Conservation (phyloP, 2,329 filamentous ascomycete genomes). For the Colletotrichum higginsianum region DNA sequence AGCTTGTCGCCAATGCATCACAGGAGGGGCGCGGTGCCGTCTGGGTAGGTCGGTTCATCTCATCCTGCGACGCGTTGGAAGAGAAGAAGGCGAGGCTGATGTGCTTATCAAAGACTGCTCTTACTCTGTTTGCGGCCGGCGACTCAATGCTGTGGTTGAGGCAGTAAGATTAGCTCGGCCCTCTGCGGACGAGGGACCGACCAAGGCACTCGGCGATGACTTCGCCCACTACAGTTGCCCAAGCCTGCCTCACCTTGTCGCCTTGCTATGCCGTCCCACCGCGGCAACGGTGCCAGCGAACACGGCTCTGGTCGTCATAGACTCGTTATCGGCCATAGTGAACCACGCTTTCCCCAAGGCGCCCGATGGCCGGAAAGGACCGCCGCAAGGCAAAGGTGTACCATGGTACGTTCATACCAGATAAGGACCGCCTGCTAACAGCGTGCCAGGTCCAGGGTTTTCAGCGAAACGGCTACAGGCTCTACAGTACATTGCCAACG, state of each 20-base stretch:
- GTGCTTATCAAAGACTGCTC: conserved; percentile 54
- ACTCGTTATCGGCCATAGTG: conserved; percentile 83
- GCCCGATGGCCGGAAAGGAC: conserved; percentile 54
- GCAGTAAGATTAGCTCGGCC: conserved; percentile 26
- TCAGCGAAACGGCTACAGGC: conserved; percentile 64
- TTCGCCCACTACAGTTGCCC: conserved; percentile 67
- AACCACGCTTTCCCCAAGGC: conserved; percentile 82
- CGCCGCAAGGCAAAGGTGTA: conserved; percentile 59
- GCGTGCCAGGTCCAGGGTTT: conserved; percentile 52
- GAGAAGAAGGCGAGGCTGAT: conserved; percentile 24
- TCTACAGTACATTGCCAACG: conserved; percentile 76
- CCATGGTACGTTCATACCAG: conserved; percentile 36
- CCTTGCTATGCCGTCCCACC: conserved; percentile 79
- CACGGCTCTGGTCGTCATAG: conserved; percentile 81
- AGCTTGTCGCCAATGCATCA: conserved; percentile 76
- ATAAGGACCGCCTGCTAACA: conserved; percentile 13
- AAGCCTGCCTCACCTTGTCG: conserved; percentile 80
- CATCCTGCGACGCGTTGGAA: neutral
- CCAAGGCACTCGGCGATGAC: conserved; percentile 36
- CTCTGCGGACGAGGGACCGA: conserved; percentile 29
- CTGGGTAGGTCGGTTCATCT: conserved; percentile 81
- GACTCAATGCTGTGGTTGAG: conserved; percentile 51
- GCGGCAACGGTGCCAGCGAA: conserved; percentile 71
- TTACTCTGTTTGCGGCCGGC: conserved; percentile 55
- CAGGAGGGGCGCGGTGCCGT: conserved; percentile 74